phyloP scores from a whole-genome alignment of 2,329 filamentous ascomycete genomes.

The Volutella citrinella region DNA sequence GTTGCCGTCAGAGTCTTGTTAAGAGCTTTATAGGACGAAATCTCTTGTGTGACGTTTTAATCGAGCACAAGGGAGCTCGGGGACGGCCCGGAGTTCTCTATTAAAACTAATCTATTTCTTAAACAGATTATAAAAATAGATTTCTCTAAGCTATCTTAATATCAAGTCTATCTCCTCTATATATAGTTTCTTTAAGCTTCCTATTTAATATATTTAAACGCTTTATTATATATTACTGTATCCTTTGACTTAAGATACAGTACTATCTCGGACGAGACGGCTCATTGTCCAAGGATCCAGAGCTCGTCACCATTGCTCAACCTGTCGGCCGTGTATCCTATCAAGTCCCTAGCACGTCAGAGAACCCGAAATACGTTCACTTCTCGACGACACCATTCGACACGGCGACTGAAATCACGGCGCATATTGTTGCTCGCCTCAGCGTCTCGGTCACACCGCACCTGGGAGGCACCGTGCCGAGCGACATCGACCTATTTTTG shows the following conservation, averaged over 20 bases:
- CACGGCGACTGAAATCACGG: slow-evolving; percentile 64
- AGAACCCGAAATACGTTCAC: slow-evolving; percentile 49
- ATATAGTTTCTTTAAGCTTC: no score
- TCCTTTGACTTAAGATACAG: slow-evolving; percentile 57
- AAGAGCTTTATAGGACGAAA: no score
- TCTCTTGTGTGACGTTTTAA: no score
- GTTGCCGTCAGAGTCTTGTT: no score
- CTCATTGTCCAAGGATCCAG: neutral
- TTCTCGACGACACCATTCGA: slow-evolving; percentile 58
- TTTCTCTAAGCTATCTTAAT: no score
- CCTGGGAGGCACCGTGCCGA: slow-evolving; percentile 31
- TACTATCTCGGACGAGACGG: slow-evolving; percentile 50
- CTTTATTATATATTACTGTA: no score
- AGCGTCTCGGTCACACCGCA: slow-evolving; percentile 59
- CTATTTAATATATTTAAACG: no score
- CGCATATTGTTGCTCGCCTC: slow-evolving; percentile 61
- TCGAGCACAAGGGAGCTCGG: no score
- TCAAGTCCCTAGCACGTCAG: slow-evolving; percentile 53
- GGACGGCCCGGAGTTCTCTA: no score
- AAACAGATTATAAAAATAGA: no score
- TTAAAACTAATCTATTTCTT: no score
- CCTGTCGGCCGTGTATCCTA: slow-evolving; percentile 48
- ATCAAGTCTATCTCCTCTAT: no score
- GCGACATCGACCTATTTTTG: slow-evolving; percentile 61
- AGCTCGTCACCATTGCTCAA: neutral